Evolutionary conservation across 2,329 filamentous ascomycete species (phyloP).

Genomic region (Periconia digitata): DNA sequence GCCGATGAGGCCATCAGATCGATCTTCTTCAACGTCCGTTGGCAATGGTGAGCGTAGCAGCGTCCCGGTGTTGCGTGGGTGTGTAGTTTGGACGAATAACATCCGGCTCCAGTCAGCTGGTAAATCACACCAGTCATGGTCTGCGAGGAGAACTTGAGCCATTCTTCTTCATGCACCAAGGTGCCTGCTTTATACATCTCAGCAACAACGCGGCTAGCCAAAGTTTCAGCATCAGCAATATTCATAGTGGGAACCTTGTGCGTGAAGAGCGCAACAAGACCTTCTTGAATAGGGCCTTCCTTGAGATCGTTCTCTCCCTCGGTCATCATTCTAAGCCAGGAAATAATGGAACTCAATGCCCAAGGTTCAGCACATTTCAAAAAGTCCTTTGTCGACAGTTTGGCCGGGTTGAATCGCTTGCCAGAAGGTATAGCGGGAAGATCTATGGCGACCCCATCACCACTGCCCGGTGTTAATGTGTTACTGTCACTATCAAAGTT

Average conservation of each 20-base stretch:
- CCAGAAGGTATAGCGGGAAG: constrained; percentile 80
- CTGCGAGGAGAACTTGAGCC: constrained; percentile 87
- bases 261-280: constrained; percentile 84
- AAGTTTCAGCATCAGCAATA: constrained; percentile 88
- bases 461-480: constrained; percentile 56
- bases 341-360: constrained; percentile 84
- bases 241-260: constrained; percentile 98
- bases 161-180: constrained; percentile 88
- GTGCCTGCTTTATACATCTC: constrained; percentile 79
- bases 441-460: constrained; percentile 67
- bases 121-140: constrained; percentile 86
- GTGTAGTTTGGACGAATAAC: constrained; percentile 85
- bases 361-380: constrained; percentile 85
- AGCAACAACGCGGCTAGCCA: constrained; percentile 75
- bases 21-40: constrained; percentile 90
- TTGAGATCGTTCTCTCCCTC: constrained; percentile 89
- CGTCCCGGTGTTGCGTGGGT: constrained; percentile 66
- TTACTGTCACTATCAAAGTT: constrained; percentile 49
- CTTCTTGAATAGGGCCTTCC: constrained; percentile 81
- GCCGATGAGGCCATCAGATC: constrained; percentile 76
- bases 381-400: constrained; percentile 79
- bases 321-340: constrained; percentile 85
- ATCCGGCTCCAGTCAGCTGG: constrained; percentile 88
- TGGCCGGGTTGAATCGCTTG: constrained; percentile 81
- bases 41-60: constrained; percentile 94